phyloP scores from a whole-genome alignment of 176 grass and related monocot genomes.

The Carex kokanica region DNA sequence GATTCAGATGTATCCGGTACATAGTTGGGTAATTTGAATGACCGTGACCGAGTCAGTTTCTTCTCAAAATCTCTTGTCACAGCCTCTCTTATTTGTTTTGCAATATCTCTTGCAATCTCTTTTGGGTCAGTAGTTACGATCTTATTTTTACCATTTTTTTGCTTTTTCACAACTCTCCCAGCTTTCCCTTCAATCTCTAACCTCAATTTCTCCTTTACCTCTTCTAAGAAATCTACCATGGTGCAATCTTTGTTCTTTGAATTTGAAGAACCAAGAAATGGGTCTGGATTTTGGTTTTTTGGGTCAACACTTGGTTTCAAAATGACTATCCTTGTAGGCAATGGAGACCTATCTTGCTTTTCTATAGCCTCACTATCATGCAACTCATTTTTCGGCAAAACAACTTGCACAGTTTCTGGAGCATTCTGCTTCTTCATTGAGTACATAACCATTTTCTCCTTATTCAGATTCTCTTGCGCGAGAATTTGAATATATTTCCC shows the following conservation, averaged over 20 bases:
- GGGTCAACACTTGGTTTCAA: constrained; percentile 46
- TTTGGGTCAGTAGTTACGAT: constrained; percentile 28
- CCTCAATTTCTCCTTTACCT: constrained; percentile 57
- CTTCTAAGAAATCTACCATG: constrained; percentile 54
- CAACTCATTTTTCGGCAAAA: constrained; percentile 2
- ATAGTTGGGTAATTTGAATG: constrained; percentile 39
- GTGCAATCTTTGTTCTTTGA: constrained; percentile 34
- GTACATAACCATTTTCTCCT: constrained; percentile 60
- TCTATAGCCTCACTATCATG: constrained; percentile 4
- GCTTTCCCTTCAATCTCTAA: constrained; percentile 34
- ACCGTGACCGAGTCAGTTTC: constrained; percentile 42
- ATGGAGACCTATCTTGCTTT: constrained; percentile 2
- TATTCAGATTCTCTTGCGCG: constrained; percentile 65
- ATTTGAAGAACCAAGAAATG: constrained; percentile 25
- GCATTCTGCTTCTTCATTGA: constrained; percentile 1
- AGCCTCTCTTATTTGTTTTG: constrained; percentile 51
- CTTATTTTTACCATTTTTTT: constrained; percentile 5
- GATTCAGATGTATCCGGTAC: constrained; percentile 26
- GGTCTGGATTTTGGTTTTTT: neutral
- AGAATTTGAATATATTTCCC: constrained; percentile 41
- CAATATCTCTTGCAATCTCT: constrained; percentile 42
- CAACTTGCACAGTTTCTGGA: neutral
- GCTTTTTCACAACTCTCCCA: neutral
- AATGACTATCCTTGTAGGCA: constrained; percentile 50
- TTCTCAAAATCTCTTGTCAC: constrained; percentile 37